Conservation (phyloP, 1,284 basidiomycete genomes). For the Moesziomyces antarcticus region DNA sequence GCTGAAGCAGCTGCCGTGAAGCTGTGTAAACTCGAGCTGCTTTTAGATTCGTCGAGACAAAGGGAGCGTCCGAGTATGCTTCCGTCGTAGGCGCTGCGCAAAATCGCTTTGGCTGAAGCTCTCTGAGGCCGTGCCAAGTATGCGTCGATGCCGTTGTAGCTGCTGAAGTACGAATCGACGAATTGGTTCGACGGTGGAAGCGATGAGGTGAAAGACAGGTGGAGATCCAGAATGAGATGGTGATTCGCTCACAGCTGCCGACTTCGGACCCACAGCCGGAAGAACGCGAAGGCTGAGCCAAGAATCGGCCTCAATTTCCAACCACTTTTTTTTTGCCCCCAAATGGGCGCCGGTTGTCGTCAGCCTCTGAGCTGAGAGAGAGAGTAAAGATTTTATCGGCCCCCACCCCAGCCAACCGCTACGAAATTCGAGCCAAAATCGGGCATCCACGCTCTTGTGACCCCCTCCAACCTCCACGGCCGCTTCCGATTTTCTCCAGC, state of each 20-base stretch:
- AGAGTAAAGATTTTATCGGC: background rate
- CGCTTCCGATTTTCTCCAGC: background rate
- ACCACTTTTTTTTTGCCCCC: background rate
- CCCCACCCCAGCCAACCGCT: too few species aligned
- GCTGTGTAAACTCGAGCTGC: too few species aligned
- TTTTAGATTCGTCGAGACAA: too few species aligned
- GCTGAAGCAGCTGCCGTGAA: background rate
- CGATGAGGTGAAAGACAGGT: background rate
- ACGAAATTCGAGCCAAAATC: too few species aligned
- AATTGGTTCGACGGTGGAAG: too few species aligned
- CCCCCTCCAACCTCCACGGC: background rate
- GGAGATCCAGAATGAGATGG: background rate
- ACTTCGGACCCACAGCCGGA: conserved; percentile 2
- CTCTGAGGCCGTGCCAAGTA: background rate
- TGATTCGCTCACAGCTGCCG: background rate
- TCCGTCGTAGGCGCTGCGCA: too few species aligned
- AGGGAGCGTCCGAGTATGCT: too few species aligned
- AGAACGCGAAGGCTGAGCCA: conserved; percentile 10
- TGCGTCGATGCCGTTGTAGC: background rate
- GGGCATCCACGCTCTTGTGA: background rate
- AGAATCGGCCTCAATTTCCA: background rate
- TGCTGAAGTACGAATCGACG: background rate
- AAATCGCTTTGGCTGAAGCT: too few species aligned
- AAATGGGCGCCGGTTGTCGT: background rate
- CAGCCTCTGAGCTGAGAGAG: background rate